Percentiles rank a stretch among this genome's conserved stretches.
Conservation (phyloP, 805 yeast genomes). For the Lipomyces lipofer region DNA sequence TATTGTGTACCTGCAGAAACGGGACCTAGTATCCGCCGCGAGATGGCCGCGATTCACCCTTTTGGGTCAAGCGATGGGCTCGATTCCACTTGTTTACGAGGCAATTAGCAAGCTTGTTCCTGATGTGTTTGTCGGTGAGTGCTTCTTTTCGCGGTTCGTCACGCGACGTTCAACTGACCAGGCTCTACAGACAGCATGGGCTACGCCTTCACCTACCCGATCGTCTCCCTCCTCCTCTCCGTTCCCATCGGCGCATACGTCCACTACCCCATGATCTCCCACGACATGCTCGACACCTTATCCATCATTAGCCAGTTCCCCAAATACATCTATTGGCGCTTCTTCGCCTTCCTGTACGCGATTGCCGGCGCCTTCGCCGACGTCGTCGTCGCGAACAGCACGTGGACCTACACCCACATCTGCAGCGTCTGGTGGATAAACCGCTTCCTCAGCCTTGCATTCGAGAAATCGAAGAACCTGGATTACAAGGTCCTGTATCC, state of each 20-base stretch:
- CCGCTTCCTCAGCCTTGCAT: conserved; percentile 6
- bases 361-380: conserved; percentile 66
- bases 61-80: conserved; percentile 84
- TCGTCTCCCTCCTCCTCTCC: conserved; percentile 55
- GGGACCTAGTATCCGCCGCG: conserved; percentile 64
- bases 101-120: conserved; percentile 70
- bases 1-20: conserved; percentile 57
- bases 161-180: background rate
- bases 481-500: conserved; percentile 67
- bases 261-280: conserved; percentile 91
- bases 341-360: conserved; percentile 63
- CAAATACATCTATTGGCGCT: conserved; percentile 69
- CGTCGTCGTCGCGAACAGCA: conserved; percentile 72
- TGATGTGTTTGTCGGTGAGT: conserved; percentile 73
- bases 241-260: conserved; percentile 84
- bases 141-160: background rate
- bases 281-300: conserved; percentile 77
- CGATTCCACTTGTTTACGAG: conserved; percentile 64
- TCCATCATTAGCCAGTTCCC: conserved; percentile 38
- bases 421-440: conserved; percentile 56
- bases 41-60: conserved; percentile 81
- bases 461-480: conserved; percentile 33
- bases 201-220: conserved; percentile 79
- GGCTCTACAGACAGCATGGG: conserved; percentile 81
- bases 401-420: conserved; percentile 89